Evolutionary conservation across 2,329 filamentous ascomycete genomes (phyloP).

Genomic region (Fusarium sp.): DNA sequence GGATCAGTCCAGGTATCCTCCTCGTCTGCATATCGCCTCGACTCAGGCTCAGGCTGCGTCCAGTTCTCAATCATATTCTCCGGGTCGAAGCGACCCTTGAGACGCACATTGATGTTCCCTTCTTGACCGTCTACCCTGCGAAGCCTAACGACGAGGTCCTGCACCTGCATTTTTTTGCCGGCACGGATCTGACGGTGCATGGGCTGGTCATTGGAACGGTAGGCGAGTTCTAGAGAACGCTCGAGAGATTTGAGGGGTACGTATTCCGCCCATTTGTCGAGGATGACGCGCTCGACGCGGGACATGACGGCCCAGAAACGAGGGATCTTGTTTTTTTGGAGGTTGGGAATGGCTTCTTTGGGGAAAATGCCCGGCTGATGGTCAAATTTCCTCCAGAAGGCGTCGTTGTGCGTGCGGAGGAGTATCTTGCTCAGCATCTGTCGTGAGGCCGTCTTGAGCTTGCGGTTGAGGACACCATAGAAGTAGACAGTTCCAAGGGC

Average conservation of each 20-base stretch:
- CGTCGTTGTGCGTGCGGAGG: slow-evolving; percentile 41
- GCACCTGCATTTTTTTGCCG: slow-evolving; percentile 23
- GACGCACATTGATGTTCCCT: slow-evolving; percentile 42
- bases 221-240: slow-evolving; percentile 46
- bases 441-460: slow-evolving; percentile 48
- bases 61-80: slow-evolving; percentile 40
- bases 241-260: slow-evolving; percentile 49
- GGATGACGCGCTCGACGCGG: slow-evolving; percentile 52
- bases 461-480: slow-evolving; percentile 52
- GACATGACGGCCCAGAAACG: slow-evolving; percentile 45
- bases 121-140: slow-evolving; percentile 34
- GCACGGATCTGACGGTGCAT: slow-evolving; percentile 44
- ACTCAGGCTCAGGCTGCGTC: slow-evolving; percentile 3
- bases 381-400: slow-evolving; percentile 47
- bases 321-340: slow-evolving; percentile 41
- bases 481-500: slow-evolving; percentile 53
- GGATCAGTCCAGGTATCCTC: slow-evolving; percentile 20
- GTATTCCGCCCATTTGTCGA: slow-evolving; percentile 50
- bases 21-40: neutral
- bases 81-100: slow-evolving; percentile 45
- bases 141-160: slow-evolving; percentile 42
- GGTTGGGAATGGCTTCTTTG: slow-evolving; percentile 40
- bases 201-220: slow-evolving; percentile 48
- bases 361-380: slow-evolving; percentile 51
- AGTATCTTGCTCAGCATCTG: slow-evolving; percentile 47